These are phyloP conservation scores for Trichoderma sp. DNA, from an alignment of 2,329 filamentous ascomycete species.

Conservation along the genomic window DNA sequence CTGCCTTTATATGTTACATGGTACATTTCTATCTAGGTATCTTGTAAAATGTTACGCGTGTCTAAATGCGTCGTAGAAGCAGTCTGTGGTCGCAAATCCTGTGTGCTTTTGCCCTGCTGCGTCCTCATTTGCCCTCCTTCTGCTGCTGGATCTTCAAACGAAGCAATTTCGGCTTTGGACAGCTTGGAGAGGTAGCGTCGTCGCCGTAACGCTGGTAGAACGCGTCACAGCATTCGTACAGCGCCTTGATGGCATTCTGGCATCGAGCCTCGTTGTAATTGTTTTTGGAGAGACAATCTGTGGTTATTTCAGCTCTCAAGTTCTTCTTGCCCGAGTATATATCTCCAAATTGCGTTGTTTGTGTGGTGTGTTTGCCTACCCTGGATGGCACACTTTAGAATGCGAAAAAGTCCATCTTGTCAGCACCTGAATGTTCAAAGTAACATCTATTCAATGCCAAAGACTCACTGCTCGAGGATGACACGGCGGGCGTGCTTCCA, in stretches of 20 bases:
- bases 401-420: not conserved
- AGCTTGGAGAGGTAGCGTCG: conserved; percentile 74
- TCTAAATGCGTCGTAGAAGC: not conserved
- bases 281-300: conserved; percentile 83
- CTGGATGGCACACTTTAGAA: conserved; percentile 83
- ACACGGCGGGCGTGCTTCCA: conserved; percentile 76
- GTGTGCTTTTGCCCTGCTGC: too few relatives aligned
- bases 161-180: conserved; percentile 78
- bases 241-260: conserved; percentile 71
- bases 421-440: not conserved
- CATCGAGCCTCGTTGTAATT: conserved; percentile 86
- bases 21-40: conserved; percentile 10
- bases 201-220: conserved; percentile 85
- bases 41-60: not conserved
- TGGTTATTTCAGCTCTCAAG: not conserved
- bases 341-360: not conserved
- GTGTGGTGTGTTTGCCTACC: conserved; percentile 48
- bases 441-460: too few relatives aligned
- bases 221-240: conserved; percentile 90
- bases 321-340: not conserved
- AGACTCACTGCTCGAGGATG: conserved; percentile 77
- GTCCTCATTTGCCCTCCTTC: conserved; percentile 38
- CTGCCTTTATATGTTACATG: not conserved
- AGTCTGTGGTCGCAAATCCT: not conserved
- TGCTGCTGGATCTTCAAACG: conserved; percentile 84